Percentiles rank a stretch among this genome's conserved stretches.
phyloP scores from a whole-genome alignment of 805 yeast species.

The Kregervanrija fluxuum region DNA sequence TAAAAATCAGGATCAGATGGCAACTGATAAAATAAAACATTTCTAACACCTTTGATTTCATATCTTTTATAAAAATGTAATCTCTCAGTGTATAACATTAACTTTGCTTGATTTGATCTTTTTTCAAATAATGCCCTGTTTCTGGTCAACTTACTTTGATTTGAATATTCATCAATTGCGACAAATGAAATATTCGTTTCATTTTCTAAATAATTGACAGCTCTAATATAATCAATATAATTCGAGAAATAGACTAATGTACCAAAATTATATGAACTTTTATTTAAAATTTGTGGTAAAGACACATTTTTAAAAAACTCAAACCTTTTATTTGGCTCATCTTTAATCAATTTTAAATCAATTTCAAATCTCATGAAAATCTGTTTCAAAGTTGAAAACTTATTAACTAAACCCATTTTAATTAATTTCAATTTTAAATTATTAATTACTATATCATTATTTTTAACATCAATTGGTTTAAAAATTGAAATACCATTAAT shows the following conservation, averaged over 20 bases:
- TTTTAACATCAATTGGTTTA: slow-evolving; percentile 37
- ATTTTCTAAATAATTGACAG: slow-evolving; percentile 61
- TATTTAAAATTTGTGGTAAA: slow-evolving; percentile 62
- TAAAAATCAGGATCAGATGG: slow-evolving; percentile 85
- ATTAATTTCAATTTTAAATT: slow-evolving; percentile 42
- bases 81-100: slow-evolving; percentile 89
- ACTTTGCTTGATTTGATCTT: slow-evolving; percentile 28
- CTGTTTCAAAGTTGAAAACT: slow-evolving; percentile 48
- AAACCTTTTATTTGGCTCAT: slow-evolving; percentile 80
- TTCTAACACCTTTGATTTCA: slow-evolving; percentile 78
- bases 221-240: slow-evolving; percentile 76
- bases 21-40: slow-evolving; percentile 70
- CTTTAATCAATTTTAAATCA: slow-evolving; percentile 34
- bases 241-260: slow-evolving; percentile 75
- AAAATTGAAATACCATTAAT: slow-evolving; percentile 51
- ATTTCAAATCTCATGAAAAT: slow-evolving; percentile 65
- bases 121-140: slow-evolving; percentile 64
- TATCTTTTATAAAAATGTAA: slow-evolving; percentile 86
- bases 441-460: slow-evolving; percentile 46
- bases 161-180: slow-evolving; percentile 76
- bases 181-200: slow-evolving; percentile 61
- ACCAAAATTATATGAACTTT: slow-evolving; percentile 63
- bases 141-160: slow-evolving; percentile 61
- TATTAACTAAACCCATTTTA: slow-evolving; percentile 25
- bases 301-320: slow-evolving; percentile 68